These are phyloP conservation scores for Andrographis paniculata DNA, from an alignment of 305 asterid genomes.

Conservation along the genomic window DNA sequence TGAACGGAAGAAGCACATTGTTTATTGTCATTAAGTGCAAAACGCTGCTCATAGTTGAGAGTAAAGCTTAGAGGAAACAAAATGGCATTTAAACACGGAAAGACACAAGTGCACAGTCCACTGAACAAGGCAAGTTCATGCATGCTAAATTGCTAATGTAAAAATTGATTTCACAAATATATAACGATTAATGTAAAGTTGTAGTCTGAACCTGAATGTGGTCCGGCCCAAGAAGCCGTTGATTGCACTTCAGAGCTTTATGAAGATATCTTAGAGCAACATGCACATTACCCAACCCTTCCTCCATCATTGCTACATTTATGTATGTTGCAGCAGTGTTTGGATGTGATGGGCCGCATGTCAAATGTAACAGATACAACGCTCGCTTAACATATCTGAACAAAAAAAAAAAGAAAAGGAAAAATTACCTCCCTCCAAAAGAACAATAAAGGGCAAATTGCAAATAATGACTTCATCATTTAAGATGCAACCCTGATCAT, in stretches of 20 bases:
- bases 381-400: conserved; percentile 93
- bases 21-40: neutral
- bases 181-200: conserved; percentile 7
- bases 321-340: conserved; percentile 99
- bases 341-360: conserved; percentile 99
- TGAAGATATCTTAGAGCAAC: conserved; percentile 98
- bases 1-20: conserved; percentile 6
- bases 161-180: conserved; percentile 5
- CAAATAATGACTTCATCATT: conserved; percentile 8
- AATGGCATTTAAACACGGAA: too few relatives aligned
- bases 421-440: conserved; percentile 5
- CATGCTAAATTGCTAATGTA: conserved; percentile 6
- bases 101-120: too few relatives aligned
- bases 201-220: conserved; percentile 88
- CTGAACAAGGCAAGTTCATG: neutral
- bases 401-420: conserved; percentile 21
- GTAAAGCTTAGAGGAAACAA: conserved; percentile 2
- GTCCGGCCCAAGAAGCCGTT: conserved; percentile 96
- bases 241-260: conserved; percentile 99
- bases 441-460: conserved; percentile 9
- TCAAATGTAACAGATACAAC: conserved; percentile 83
- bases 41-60: conserved; percentile 6
- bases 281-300: conserved; percentile 96
- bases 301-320: conserved; percentile 99
- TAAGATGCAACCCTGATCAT: neutral